These are phyloP conservation scores for Yamadazyma jaroonii DNA, from an alignment of 1,139 yeast genomes.

Conservation along the genomic window DNA sequence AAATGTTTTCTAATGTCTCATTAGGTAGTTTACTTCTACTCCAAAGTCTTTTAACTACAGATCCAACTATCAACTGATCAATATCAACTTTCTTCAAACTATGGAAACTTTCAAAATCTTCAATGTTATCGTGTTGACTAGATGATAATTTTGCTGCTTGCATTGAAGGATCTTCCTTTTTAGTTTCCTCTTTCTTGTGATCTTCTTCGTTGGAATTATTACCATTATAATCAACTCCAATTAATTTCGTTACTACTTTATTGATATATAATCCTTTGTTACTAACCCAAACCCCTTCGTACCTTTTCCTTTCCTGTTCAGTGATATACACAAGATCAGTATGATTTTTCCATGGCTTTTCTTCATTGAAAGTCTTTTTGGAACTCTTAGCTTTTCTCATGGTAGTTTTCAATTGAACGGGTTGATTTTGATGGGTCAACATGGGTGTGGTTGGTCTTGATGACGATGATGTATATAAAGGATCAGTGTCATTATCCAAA, in stretches of 20 bases:
- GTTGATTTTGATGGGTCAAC: constrained; percentile 18
- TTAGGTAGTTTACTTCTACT: constrained; percentile 66
- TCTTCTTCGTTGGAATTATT: constrained; percentile 12
- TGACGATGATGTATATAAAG: constrained; percentile 12
- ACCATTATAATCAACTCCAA: constrained; percentile 31
- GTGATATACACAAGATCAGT: constrained; percentile 56
- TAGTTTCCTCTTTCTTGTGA: constrained; percentile 15
- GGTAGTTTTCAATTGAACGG: constrained; percentile 58
- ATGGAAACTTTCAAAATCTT: constrained; percentile 28
- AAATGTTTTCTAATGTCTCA: constrained; percentile 62
- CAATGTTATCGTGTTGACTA: constrained; percentile 17
- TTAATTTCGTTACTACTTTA: constrained; percentile 31
- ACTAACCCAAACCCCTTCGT: constrained; percentile 92
- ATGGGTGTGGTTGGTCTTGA: constrained; percentile 17
- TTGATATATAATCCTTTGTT: constrained; percentile 67
- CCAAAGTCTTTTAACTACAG: constrained; percentile 81
- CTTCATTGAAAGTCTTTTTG: constrained; percentile 67
- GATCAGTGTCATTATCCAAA: constrained; percentile 14
- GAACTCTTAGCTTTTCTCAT: constrained; percentile 59
- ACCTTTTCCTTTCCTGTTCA: constrained; percentile 76
- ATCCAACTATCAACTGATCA: constrained; percentile 52
- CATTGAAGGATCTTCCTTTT: constrained; percentile 24
- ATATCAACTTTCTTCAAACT: constrained; percentile 28
- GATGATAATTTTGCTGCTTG: constrained; percentile 34
- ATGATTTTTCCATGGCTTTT: constrained; percentile 95